These are phyloP conservation scores for Cynanchum wilfordii DNA, from an alignment of 257 asterid species.

Conservation along the genomic window DNA sequence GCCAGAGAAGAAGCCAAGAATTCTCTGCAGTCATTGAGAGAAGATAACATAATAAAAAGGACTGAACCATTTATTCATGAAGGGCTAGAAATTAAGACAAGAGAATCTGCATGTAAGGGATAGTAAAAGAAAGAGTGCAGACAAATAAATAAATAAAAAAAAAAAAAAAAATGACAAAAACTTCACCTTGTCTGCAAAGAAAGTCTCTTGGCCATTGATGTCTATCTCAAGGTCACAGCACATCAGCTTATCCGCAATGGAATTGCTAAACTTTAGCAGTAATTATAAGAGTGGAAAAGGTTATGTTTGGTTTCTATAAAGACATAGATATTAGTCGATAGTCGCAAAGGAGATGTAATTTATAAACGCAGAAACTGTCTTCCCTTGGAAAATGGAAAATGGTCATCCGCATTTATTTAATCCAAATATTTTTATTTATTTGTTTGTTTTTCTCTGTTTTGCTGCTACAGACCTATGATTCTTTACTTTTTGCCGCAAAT, in stretches of 20 bases:
- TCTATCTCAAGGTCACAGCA: slow-evolving; percentile 50
- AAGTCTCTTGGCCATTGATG: slow-evolving; percentile 55
- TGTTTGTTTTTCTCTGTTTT: background rate
- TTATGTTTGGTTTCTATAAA: slow-evolving; percentile 10
- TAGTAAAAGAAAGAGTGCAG: background rate
- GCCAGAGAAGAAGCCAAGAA: slow-evolving; percentile 46
- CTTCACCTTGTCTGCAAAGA: slow-evolving; percentile 47
- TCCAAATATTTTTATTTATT: background rate
- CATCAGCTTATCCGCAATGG: slow-evolving; percentile 7
- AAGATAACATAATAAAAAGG: background rate
- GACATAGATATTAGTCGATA: background rate
- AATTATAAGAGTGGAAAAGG: background rate
- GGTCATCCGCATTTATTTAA: background rate
- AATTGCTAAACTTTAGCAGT: too few relatives aligned
- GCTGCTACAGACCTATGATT: background rate
- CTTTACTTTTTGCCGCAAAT: slow-evolving; percentile 22
- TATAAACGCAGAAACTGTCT: background rate
- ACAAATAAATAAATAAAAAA: too few relatives aligned
- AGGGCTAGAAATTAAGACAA: background rate
- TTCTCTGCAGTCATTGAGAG: slow-evolving; percentile 32
- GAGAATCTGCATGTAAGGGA: too few relatives aligned
- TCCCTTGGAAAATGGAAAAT: background rate
- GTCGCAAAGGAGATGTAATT: background rate
- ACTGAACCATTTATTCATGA: background rate
- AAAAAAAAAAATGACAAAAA: background rate